A percentile compares a stretch with the other conserved stretches of the same genome.
phyloP scores from a whole-genome alignment of 1,284 basidiomycete species.

The Acaromyces ingoldii region DNA sequence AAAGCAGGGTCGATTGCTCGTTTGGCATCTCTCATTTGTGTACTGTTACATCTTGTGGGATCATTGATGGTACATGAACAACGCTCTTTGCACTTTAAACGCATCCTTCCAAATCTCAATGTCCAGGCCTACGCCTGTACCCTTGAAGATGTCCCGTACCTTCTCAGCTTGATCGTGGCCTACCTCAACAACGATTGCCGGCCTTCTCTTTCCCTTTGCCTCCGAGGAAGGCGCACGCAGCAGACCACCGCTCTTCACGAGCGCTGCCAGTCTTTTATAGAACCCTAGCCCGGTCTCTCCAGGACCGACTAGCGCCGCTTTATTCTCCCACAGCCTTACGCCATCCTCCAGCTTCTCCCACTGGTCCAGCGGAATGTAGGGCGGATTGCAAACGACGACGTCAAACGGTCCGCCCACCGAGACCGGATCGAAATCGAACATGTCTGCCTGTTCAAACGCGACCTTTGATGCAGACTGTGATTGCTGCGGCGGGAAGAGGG shows the following conservation, averaged over 20 bases:
- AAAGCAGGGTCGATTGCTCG: no score
- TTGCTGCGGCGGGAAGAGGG: background rate
- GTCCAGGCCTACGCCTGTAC: background rate
- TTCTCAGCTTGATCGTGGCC: conserved; percentile 1
- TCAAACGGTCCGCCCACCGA: conserved; percentile 56
- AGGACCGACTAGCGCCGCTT: conserved; percentile 3
- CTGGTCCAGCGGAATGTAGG: conserved; percentile 71
- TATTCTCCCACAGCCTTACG: conserved; percentile 8
- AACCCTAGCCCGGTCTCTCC: background rate
- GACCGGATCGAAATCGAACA: background rate
- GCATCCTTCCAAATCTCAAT: background rate
- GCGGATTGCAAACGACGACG: conserved; percentile 84
- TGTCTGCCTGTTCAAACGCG: background rate
- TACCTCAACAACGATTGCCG: background rate
- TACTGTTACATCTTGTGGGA: background rate
- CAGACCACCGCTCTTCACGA: background rate
- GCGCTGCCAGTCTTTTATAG: background rate
- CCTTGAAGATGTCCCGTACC: background rate
- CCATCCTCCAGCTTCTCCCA: conserved; percentile 55
- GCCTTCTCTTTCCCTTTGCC: no score
- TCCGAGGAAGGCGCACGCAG: background rate
- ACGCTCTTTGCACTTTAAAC: background rate
- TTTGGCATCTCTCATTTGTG: no score
- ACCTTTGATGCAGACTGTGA: background rate
- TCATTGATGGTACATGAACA: background rate